phyloP scores from a whole-genome alignment of 2,329 filamentous ascomycete genomes.

The Teratosphaeria destructans region DNA sequence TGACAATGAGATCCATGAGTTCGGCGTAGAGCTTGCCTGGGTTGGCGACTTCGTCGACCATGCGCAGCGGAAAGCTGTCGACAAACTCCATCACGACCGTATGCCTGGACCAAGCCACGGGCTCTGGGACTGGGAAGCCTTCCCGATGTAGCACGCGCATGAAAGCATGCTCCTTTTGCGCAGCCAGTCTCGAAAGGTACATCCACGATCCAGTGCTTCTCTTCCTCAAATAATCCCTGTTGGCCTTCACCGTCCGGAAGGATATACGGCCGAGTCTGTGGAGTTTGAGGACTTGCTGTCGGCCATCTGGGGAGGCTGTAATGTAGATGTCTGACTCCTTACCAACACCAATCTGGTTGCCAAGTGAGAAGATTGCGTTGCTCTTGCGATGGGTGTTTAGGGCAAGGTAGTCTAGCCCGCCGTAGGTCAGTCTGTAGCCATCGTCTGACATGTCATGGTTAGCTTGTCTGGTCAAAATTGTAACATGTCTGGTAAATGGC shows the following conservation, averaged over 20 bases:
- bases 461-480: background rate
- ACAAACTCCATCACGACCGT: constrained; percentile 94
- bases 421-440: constrained; percentile 92
- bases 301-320: constrained; percentile 68
- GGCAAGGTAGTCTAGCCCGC: constrained; percentile 93
- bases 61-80: constrained; percentile 82
- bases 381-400: constrained; percentile 77
- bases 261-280: constrained; percentile 91
- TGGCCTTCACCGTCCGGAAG: constrained; percentile 91
- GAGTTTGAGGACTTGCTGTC: constrained; percentile 82
- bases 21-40: constrained; percentile 84
- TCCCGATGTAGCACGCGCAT: constrained; percentile 78
- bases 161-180: constrained; percentile 88
- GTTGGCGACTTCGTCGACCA: constrained; percentile 74
- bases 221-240: constrained; percentile 88
- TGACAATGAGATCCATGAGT: constrained; percentile 74
- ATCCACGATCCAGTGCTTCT: constrained; percentile 81
- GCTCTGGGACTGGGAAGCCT: constrained; percentile 81
- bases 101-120: constrained; percentile 80
- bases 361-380: constrained; percentile 78
- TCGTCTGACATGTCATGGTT: constrained; percentile 51
- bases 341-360: constrained; percentile 87
- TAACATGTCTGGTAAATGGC: background rate
- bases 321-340: constrained; percentile 98
- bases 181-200: constrained; percentile 89